Evolutionary conservation across 495 filamentous ascomycete species (phyloP), one percentile per base, ranked within the genome.

Genomic region (Parachaetomium inaequale): DNA sequence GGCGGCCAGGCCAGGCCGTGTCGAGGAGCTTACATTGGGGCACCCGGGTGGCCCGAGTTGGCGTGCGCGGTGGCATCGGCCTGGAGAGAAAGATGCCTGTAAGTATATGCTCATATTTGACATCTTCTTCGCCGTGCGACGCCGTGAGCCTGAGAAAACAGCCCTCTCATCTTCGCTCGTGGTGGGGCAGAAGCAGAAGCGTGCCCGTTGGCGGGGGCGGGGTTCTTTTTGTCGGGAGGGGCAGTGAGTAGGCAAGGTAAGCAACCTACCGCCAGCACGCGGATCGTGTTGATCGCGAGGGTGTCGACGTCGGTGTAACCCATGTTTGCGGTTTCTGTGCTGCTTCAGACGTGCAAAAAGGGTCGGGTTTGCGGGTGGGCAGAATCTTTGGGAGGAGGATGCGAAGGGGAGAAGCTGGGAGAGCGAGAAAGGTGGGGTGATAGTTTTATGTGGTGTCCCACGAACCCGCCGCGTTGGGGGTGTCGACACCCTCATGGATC

Each of bases 11-110:
- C 38, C 32, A 40, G 42, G 52, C 19, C 56, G 46, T 58, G 40
- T 52, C n/a, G 34, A 57, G 63, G 58, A 72, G 61, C 79, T 79
- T 68, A 82, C 82, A 99, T 99, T 68, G 94, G 94, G 70, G 94
- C 94, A 83, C 94, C 94, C 74, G 94, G 94, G 81, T 99, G 94
- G 72, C 94, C 94, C 66, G 93, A 96, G 83, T 98, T 98, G 71
- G 93, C 90, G 74, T 88, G 85, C 76, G 87, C 87, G 75, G 92
- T 96, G 73, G 93, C 95, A 97, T 99, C 94, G 82, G 92, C 88
- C 94, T 98, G 70, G 59, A 67, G 53, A 49, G 42, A 61, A 54
- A 57, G 42, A 8, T 19, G 10, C 52, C 46, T 45, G 66, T 79
- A 51, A 77, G 73, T 63, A 66, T 45, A 23, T 62, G 61, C 45